Percentiles rank a stretch among this genome's conserved stretches.
Conservation (phyloP, 768 basidiomycete species). For the Antrodiella citrinella region DNA sequence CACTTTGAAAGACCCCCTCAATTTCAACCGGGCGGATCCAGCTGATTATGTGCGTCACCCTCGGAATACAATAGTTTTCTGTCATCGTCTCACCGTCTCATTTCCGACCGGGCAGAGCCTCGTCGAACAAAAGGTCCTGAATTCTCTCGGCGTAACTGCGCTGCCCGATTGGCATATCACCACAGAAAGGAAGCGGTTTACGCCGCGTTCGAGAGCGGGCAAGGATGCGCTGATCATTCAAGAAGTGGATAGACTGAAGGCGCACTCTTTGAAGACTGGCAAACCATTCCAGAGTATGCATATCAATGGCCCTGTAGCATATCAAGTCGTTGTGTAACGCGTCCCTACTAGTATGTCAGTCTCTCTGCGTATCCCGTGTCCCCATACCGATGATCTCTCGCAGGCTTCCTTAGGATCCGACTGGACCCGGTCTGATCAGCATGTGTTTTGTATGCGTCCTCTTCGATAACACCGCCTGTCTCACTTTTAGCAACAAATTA, state of each 20-base stretch:
- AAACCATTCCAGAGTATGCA: conserved; percentile 21
- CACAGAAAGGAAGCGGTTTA: conserved; percentile 13
- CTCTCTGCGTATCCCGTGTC: no score
- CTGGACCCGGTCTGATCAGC: no score
- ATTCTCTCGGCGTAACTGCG: conserved; percentile 20
- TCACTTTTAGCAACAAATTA: no score
- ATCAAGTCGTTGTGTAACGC: conserved; percentile 14
- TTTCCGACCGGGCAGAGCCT: conserved; percentile 17
- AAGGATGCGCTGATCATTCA: conserved; percentile 20
- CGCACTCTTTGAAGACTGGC: conserved; percentile 17
- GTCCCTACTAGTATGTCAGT: no score
- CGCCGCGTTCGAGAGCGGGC: conserved; percentile 16
- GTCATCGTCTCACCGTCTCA: background rate
- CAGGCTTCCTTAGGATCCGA: no score
- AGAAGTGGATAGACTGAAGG: conserved; percentile 19
- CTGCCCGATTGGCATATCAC: conserved; percentile 19
- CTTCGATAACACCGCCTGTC: no score
- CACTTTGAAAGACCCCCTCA: conserved; percentile 25
- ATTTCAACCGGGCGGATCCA: conserved; percentile 23
- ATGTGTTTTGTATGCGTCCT: no score
- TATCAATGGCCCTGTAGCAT: conserved; percentile 19
- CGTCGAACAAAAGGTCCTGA: conserved; percentile 29
- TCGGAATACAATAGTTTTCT: background rate
- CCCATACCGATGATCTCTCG: no score
- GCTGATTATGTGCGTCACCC: conserved; percentile 17